A percentile compares a stretch with the other conserved stretches of the same genome.
phyloP scores from a whole-genome alignment of 2,329 filamentous ascomycete genomes.

The Penicillium sp. region DNA sequence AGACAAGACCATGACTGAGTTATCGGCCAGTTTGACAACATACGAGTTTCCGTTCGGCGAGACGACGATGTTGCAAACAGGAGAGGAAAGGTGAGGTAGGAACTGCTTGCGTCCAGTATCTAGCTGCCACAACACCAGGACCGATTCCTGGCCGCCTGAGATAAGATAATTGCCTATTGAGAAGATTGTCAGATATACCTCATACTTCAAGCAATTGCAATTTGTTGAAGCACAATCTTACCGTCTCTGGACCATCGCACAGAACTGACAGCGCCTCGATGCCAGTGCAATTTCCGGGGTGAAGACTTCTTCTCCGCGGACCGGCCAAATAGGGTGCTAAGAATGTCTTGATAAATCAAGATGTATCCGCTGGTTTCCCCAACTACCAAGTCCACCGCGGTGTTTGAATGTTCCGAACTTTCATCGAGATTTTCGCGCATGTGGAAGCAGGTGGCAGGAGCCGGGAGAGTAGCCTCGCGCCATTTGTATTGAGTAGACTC shows the following conservation, averaged over 20 bases:
- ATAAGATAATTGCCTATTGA: slow-evolving; percentile 82
- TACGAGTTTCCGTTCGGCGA: slow-evolving; percentile 81
- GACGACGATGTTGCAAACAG: slow-evolving; percentile 81
- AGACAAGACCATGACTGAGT: slow-evolving; percentile 86
- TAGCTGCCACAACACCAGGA: slow-evolving; percentile 89
- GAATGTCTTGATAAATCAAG: slow-evolving; percentile 76
- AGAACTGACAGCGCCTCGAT: slow-evolving; percentile 77
- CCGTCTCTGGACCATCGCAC: slow-evolving; percentile 93
- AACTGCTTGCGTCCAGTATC: slow-evolving; percentile 81
- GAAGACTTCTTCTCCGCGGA: slow-evolving; percentile 43
- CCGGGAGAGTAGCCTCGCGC: slow-evolving; percentile 59
- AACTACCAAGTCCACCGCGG: slow-evolving; percentile 70
- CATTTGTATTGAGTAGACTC: slow-evolving; percentile 54
- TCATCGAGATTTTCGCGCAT: slow-evolving; percentile 52
- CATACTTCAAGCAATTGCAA: background rate
- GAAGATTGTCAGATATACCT: slow-evolving; percentile 34
- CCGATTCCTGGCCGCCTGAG: slow-evolving; percentile 88
- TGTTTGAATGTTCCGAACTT: slow-evolving; percentile 24
- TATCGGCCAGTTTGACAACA: slow-evolving; percentile 83
- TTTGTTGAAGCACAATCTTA: slow-evolving; percentile 43
- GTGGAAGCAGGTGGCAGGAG: slow-evolving; percentile 70
- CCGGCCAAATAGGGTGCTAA: slow-evolving; percentile 43
- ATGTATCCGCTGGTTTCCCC: slow-evolving; percentile 78
- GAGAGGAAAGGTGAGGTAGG: slow-evolving; percentile 85
- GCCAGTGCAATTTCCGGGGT: slow-evolving; percentile 82